Conservation (phyloP, 805 yeast species). For the Saccharomycopsis amapae region DNA sequence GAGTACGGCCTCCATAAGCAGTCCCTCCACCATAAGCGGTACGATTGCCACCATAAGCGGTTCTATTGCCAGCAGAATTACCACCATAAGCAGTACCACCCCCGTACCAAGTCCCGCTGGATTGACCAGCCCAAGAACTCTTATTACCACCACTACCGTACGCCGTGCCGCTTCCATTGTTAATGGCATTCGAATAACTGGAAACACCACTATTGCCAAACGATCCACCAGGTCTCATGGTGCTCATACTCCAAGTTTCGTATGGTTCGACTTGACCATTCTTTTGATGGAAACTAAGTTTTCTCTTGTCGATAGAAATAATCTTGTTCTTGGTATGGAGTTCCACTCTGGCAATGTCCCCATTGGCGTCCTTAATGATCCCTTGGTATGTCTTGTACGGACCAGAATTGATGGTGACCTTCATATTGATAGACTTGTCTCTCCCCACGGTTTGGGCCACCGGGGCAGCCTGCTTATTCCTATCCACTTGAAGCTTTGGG, state of each 20-base stretch:
- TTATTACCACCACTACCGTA: constrained; percentile 23
- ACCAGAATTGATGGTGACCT: constrained; percentile 85
- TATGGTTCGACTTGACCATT: constrained; percentile 68
- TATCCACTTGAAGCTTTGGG: constrained; percentile 53
- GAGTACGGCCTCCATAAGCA: constrained; percentile 40
- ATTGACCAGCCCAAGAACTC: constrained; percentile 26
- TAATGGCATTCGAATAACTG: constrained; percentile 19
- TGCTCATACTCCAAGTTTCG: constrained; percentile 43
- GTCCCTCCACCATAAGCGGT: constrained; percentile 32
- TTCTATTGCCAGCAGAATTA: constrained; percentile 29
- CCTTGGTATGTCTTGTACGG: constrained; percentile 91
- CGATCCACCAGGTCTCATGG: constrained; percentile 28
- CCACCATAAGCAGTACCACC: constrained; percentile 41
- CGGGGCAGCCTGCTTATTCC: constrained; percentile 40
- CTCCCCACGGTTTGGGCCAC: constrained; percentile 58
- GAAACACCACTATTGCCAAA: constrained; percentile 21
- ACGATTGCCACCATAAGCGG: constrained; percentile 25
- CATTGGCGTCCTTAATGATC: constrained; percentile 88
- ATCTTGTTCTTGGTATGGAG: constrained; percentile 88
- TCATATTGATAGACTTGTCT: constrained; percentile 73
- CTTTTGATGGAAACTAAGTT: constrained; percentile 65
- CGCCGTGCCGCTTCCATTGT: constrained; percentile 29
- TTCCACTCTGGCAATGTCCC: constrained; percentile 85
- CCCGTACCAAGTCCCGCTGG: constrained; percentile 25
- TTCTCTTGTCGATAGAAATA: constrained; percentile 73